phyloP scores from a whole-genome alignment of 108 stramenopile genomes.

The Nitzschia putrida region DNA sequence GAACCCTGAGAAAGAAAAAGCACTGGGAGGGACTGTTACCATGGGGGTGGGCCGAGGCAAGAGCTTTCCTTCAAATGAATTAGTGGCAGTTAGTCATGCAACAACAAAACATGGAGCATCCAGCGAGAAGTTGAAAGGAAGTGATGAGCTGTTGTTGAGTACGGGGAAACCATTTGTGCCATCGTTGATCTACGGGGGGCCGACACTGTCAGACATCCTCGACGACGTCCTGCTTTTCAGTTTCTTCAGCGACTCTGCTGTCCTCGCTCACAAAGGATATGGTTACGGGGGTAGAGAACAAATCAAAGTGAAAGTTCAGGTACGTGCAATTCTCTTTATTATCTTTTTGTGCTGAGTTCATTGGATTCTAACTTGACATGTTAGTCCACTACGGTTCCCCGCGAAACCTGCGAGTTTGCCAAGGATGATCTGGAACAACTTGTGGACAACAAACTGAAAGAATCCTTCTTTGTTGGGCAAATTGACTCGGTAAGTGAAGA shows the following conservation, averaged over 20 bases:
- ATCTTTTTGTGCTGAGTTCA: no score
- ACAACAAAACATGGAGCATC: no score
- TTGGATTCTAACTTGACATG: neutral
- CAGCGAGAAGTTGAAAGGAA: no score
- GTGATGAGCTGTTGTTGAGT: no score
- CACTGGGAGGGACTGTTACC: no score
- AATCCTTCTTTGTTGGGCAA: conserved; percentile 19
- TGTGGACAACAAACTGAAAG: conserved; percentile 4
- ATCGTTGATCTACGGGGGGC: neutral
- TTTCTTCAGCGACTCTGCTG: conserved; percentile 10
- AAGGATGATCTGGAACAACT: neutral
- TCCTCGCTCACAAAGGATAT: conserved; percentile 11
- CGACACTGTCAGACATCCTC: conserved; percentile 6
- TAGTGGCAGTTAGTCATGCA: no score
- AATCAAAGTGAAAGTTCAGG: conserved; percentile 10
- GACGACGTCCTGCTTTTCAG: conserved; percentile 11
- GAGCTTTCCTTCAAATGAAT: no score
- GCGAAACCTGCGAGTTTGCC: neutral
- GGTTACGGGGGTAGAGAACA: conserved; percentile 5
- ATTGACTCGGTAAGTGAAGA: conserved; percentile 3
- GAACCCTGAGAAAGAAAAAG: no score
- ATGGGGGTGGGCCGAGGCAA: no score
- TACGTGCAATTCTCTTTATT: neutral
- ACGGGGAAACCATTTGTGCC: no score
- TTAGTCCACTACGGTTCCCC: conserved; percentile 10